Conservation (phyloP, 257 asterid species). For the Primulina eburnea region DNA sequence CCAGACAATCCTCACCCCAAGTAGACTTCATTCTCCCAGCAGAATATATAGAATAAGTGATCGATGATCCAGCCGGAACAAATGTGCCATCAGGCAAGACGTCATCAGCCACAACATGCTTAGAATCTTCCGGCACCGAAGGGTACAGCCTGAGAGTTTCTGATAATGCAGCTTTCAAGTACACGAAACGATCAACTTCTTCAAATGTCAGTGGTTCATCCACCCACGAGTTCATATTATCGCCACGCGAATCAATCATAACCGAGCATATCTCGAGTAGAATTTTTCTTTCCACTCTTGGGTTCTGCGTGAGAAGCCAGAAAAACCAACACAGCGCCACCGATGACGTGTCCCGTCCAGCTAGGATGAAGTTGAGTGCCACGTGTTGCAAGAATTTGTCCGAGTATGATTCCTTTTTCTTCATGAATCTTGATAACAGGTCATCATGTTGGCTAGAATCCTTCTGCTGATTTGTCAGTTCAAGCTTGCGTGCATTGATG, state of each 20-base stretch:
- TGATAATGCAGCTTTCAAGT: conserved; percentile 71
- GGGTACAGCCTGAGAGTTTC: conserved; percentile 85
- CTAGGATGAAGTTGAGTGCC: conserved; percentile 92
- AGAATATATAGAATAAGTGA: conserved; percentile 83
- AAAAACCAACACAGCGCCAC: conserved; percentile 94
- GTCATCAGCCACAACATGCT: conserved; percentile 77
- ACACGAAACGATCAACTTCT: conserved; percentile 68
- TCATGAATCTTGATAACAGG: conserved; percentile 80
- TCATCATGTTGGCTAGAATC: conserved; percentile 66
- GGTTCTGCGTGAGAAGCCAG: conserved; percentile 72
- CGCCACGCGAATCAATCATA: conserved; percentile 66
- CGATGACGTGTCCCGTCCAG: conserved; percentile 94
- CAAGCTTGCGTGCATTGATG: conserved; percentile 65
- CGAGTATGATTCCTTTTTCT: conserved; percentile 70
- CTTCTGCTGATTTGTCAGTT: conserved; percentile 53
- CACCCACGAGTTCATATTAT: conserved; percentile 43
- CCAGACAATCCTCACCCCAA: conserved; percentile 88
- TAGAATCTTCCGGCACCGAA: conserved; percentile 89
- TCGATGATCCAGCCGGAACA: conserved; percentile 80
- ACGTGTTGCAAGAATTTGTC: conserved; percentile 72
- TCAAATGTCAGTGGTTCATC: conserved; percentile 61
- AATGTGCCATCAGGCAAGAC: conserved; percentile 80
- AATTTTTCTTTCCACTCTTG: conserved; percentile 55
- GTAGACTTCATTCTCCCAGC: conserved; percentile 78
- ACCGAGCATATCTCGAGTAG: conserved; percentile 57